Conservation (phyloP, 306 rosid genomes). For the Quercus agrifolia region DNA sequence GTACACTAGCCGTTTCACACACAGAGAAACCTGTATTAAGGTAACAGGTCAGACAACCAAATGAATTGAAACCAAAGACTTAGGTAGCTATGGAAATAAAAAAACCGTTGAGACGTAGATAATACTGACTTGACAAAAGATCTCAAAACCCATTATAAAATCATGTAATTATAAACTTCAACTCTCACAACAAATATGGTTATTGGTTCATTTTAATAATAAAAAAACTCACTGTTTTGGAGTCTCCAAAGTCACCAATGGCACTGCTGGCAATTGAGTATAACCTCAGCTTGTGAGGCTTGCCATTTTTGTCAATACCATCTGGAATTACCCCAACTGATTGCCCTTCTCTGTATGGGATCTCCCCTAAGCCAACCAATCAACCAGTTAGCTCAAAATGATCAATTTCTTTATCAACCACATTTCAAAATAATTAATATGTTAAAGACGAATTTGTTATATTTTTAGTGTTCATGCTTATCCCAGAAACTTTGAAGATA, state of each 20-base stretch:
- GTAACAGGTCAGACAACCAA: constrained; percentile 10
- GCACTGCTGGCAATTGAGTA: constrained; percentile 97
- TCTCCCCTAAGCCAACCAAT: constrained; percentile 57
- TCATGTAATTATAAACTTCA: neutral
- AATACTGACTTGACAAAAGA: neutral
- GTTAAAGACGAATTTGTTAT: neutral
- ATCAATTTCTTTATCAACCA: neutral
- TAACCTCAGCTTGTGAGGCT: constrained; percentile 85
- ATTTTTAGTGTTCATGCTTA: neutral
- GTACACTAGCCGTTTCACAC: constrained; percentile 92
- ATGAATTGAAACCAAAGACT: constrained; percentile 1
- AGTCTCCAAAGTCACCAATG: constrained; percentile 89
- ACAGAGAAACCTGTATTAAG: constrained; percentile 78
- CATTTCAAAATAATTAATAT: neutral
- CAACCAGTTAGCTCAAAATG: neutral
- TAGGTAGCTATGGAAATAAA: neutral
- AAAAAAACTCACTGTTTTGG: constrained; percentile 69
- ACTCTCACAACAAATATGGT: neutral
- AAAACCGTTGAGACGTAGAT: neutral
- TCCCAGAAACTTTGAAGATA: neutral
- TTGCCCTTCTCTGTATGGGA: constrained; percentile 98
- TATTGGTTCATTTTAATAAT: neutral
- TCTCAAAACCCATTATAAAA: neutral
- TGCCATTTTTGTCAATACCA: constrained; percentile 86
- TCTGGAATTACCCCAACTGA: constrained; percentile 87